These are phyloP conservation scores for Jaltomata sinuosa DNA, from an alignment of 257 asterid genomes.

Conservation along the genomic window DNA sequence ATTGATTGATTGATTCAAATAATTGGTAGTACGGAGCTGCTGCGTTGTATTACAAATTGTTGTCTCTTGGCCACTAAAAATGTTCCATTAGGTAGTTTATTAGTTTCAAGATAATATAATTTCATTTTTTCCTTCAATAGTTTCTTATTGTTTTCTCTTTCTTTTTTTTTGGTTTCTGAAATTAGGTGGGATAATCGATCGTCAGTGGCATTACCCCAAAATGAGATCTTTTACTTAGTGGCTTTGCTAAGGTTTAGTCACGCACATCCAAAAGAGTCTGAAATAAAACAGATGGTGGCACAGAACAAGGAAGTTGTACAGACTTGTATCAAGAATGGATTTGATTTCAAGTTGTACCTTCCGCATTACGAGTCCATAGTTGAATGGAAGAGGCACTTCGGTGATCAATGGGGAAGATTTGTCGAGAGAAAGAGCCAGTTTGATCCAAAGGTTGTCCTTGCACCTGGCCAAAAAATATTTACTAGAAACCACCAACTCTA, in stretches of 20 bases:
- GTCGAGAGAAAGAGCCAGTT: slow-evolving; percentile 48
- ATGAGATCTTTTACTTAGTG: slow-evolving; percentile 66
- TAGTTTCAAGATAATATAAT: no score
- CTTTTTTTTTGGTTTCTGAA: not conserved
- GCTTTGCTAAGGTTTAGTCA: slow-evolving; percentile 62
- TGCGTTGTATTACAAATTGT: not conserved
- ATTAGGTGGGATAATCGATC: slow-evolving; percentile 74
- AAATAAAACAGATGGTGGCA: slow-evolving; percentile 50
- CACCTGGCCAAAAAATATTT: slow-evolving; percentile 88
- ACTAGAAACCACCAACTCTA: slow-evolving; percentile 45
- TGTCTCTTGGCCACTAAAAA: not conserved
- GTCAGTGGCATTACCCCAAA: slow-evolving; percentile 60
- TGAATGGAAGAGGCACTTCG: slow-evolving; percentile 75
- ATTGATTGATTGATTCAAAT: not conserved
- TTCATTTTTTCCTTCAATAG: not conserved
- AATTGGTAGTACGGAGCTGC: not conserved
- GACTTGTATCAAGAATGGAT: slow-evolving; percentile 36
- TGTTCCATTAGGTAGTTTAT: not conserved
- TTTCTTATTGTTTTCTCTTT: not conserved
- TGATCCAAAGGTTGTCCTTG: slow-evolving; percentile 88
- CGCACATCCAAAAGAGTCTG: slow-evolving; percentile 41
- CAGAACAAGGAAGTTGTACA: slow-evolving; percentile 62
- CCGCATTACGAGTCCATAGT: slow-evolving; percentile 58
- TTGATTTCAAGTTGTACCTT: slow-evolving; percentile 71
- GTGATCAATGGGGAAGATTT: slow-evolving; percentile 75